Evolutionary conservation across 2,329 filamentous ascomycete genomes (phyloP).

Genomic region (Neocatenulostroma microsporum): DNA sequence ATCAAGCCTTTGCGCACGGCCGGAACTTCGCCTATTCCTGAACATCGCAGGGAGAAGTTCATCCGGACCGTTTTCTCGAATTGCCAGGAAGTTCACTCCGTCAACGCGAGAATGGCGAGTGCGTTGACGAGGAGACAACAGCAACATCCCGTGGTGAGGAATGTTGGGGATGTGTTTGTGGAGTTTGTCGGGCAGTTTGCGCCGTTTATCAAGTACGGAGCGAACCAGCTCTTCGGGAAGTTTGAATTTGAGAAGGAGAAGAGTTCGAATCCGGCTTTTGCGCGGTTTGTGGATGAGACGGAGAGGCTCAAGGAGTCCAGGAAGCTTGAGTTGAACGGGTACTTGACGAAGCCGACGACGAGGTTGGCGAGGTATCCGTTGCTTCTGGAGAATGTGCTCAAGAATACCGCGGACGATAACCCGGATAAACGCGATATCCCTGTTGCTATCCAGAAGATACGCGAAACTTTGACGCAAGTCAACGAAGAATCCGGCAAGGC

Average conservation of each 20-base stretch:
- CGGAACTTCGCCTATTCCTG: constrained; percentile 74
- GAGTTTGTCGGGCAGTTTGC: constrained; percentile 88
- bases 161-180: constrained; percentile 88
- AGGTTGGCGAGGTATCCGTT: constrained; percentile 89
- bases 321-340: constrained; percentile 94
- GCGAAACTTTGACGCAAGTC: constrained; percentile 76
- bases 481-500: constrained; percentile 95
- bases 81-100: constrained; percentile 85
- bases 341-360: constrained; percentile 94
- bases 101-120: constrained; percentile 83
- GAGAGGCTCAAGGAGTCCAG: constrained; percentile 92
- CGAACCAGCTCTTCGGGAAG: constrained; percentile 92
- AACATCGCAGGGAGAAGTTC: constrained; percentile 78
- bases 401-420: constrained; percentile 82
- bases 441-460: constrained; percentile 77
- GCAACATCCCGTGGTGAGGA: constrained; percentile 77
- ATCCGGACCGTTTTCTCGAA: constrained; percentile 95
- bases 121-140: constrained; percentile 86
- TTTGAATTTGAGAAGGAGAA: constrained; percentile 98
- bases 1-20: constrained; percentile 81
- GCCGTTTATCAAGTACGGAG: constrained; percentile 93
- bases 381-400: constrained; percentile 81
- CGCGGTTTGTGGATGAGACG: constrained; percentile 91
- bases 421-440: constrained; percentile 89
- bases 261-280: constrained; percentile 72